Base-by-base conservation (phyloP, 805 yeast genomes). In the Candida ipomoeae region DNA sequence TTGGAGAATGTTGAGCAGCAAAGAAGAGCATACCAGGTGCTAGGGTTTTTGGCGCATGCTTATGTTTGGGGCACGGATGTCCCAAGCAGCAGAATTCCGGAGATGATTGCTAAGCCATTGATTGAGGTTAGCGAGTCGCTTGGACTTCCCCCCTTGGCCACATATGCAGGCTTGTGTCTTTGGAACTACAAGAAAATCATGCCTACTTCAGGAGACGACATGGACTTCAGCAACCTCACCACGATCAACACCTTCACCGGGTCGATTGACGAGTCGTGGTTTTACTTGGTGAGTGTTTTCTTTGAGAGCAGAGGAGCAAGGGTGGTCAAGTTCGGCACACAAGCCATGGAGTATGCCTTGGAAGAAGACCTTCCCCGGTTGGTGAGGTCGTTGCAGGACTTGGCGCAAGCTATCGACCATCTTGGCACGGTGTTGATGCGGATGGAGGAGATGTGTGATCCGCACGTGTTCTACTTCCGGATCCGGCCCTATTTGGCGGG, bases 401-500 rank as follows among this genome's bases (percentile, higher is more conserved):
- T 91, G 48, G 96, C 96, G 1, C 87, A 85, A 64, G 69, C 79
- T 37, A 85, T 91, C 47, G 96, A 88, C 62, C 71, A 74, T 51
- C 71, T 92, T 56, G 94, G 90, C 13, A 74, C 85, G 3, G 78
- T 87, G 1, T 69, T 92, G 57, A 81, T 84, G 80, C 78, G 80
- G 58, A 87, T 91, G 94, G 90, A 87, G 62, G 96, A 91, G 57
- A 86, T 86, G 86, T 89, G 97, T 67, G 96, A 90, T 62, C 97
- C 98, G 2, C 95, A 89, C 63, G 84, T 87, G 3, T 91, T 92
- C 65, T 91, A 88, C 67, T 87, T 79, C 71, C 79, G 92, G 53
- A 78, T 91, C 42, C 78, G 98, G 62, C 97, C 97, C 0, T 91
- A 80, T 60, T 71, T 92, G 55, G 96, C 97, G 0, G 98, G 97